phyloP scores from a whole-genome alignment of 768 basidiomycete species.

The Gloeopeniophorella convolvens region DNA sequence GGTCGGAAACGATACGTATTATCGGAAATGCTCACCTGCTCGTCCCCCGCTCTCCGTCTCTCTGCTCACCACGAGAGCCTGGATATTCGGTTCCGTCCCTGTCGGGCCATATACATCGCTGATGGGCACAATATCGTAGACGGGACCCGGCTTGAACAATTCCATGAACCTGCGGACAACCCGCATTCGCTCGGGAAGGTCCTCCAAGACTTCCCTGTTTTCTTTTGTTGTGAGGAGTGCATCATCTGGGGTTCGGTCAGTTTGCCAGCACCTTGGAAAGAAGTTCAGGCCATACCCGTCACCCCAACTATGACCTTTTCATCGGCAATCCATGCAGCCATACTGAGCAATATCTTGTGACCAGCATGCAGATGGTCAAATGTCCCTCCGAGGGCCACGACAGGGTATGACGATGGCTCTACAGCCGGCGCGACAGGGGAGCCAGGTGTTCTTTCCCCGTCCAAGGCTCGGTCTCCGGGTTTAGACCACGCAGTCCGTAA shows the following conservation, averaged over 20 bases:
- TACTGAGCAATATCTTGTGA: slow-evolving; percentile 93
- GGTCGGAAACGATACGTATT: background rate
- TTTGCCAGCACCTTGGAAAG: background rate
- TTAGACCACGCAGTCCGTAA: slow-evolving; percentile 17
- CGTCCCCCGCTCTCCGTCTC: slow-evolving; percentile 78
- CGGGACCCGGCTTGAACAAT: slow-evolving; percentile 61
- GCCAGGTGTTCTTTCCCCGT: background rate
- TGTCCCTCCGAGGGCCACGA: slow-evolving; percentile 88
- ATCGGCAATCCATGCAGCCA: slow-evolving; percentile 77
- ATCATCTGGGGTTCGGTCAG: slow-evolving; percentile 44
- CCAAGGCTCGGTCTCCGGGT: slow-evolving; percentile 13
- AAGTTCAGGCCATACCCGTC: slow-evolving; percentile 47
- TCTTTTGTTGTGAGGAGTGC: slow-evolving; percentile 63
- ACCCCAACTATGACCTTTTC: slow-evolving; percentile 86
- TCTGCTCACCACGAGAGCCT: slow-evolving; percentile 84
- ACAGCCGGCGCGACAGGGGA: slow-evolving; percentile 11
- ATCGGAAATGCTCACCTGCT: slow-evolving; percentile 46
- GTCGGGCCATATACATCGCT: slow-evolving; percentile 91
- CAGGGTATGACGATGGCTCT: slow-evolving; percentile 40
- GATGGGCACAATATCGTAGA: slow-evolving; percentile 66
- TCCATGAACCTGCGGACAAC: slow-evolving; percentile 62
- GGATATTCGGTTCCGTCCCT: slow-evolving; percentile 78
- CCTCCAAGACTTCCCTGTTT: slow-evolving; percentile 60
- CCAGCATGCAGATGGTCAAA: slow-evolving; percentile 98
- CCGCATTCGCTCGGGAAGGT: slow-evolving; percentile 47